Base-by-base conservation (phyloP, 306 rosid species). In the Lithocarpus polystachyus region DNA sequence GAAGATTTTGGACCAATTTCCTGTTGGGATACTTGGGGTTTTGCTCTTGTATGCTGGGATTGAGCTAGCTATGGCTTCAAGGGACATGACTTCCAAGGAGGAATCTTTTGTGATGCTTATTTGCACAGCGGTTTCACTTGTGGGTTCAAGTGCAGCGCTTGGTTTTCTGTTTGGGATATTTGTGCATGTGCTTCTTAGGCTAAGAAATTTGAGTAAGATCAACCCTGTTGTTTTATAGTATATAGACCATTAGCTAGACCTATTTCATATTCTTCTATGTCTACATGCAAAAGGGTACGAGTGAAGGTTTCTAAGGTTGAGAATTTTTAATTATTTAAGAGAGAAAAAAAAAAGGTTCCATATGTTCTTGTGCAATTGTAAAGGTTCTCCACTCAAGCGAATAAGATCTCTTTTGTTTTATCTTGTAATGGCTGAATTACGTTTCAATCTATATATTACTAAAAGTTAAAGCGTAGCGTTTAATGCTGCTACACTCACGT, bases 21-120 rank as follows among this genome's bases (percentile, higher is more conserved):
- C 97, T 0, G 94, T 91, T 22, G 98, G 91, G 19, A 72, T 93
- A 5, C 71, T 91, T 13, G 98, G 98, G 24, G 92, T 89, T 33
- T 18, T 93, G 48, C 82, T 93, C 0, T 37, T 93, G 64, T 93
- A 91, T 65, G 94, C 98, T 4, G 98, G 92, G 64, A 77, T 93
- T 68, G 98, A 93, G 56, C 79, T 93, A 8, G 94, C 97, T 33
- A 88, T 91, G 90, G 86, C 97, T 57, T 82, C 79, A 1, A 89
- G 93, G 79, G 97, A 89, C 71, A 89, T 91, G 93, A 89, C 77
- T n/a, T 82, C 75, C 1, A 87, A 84, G 76, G 88, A 88, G 56
- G 91, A 92, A 64, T 79, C 84, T 9, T 92, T 90, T 77, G 94
- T 89, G 68, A 80, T 85, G 90, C 91, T 92, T 65, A 4, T 89